These are phyloP conservation scores for Globisporangium rhizosaccharum DNA, from an alignment of 352 stramenopile genomes.

Conservation along the genomic window DNA sequence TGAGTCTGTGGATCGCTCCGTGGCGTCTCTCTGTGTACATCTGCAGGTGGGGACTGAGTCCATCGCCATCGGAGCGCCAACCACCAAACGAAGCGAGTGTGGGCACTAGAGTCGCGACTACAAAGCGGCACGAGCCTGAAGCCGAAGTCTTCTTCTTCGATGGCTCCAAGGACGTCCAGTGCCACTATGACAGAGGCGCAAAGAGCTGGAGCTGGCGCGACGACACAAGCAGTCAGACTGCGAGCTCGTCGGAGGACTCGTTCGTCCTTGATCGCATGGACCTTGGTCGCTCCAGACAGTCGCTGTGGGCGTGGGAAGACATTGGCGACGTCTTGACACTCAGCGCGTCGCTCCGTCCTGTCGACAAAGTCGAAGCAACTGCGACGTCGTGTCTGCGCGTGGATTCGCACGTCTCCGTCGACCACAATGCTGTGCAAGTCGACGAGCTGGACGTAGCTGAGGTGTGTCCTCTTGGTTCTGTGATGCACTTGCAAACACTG, in stretches of 20 bases:
- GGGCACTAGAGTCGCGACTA: not conserved
- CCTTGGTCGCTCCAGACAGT: not conserved
- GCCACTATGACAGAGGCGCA: not conserved
- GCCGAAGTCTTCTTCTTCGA: conserved; percentile 41
- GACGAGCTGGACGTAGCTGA: conserved; percentile 54
- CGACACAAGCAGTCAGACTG: conserved; percentile 16
- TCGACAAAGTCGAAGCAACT: conserved; percentile 8
- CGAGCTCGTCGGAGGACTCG: conserved; percentile 9
- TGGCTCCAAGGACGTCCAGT: conserved; percentile 23
- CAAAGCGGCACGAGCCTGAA: not conserved
- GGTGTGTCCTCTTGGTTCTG: conserved; percentile 19
- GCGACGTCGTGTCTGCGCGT: conserved; percentile 9
- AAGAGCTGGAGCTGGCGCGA: conserved; percentile 4
- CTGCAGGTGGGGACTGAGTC: not conserved
- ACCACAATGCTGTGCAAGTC: conserved; percentile 26
- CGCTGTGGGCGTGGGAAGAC: conserved; percentile 34
- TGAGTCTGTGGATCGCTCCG: not conserved
- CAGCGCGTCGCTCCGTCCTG: not conserved
- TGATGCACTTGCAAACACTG: not conserved
- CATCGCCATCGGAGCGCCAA: not conserved
- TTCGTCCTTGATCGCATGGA: not conserved
- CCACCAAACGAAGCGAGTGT: not conserved
- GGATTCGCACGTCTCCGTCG: conserved; percentile 10
- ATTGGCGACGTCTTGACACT: conserved; percentile 21
- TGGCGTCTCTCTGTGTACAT: not conserved